Percentiles rank a stretch among this genome's conserved stretches.
Evolutionary conservation across 2,329 filamentous ascomycete genomes (phyloP).

Genomic region (Claviceps paspali): DNA sequence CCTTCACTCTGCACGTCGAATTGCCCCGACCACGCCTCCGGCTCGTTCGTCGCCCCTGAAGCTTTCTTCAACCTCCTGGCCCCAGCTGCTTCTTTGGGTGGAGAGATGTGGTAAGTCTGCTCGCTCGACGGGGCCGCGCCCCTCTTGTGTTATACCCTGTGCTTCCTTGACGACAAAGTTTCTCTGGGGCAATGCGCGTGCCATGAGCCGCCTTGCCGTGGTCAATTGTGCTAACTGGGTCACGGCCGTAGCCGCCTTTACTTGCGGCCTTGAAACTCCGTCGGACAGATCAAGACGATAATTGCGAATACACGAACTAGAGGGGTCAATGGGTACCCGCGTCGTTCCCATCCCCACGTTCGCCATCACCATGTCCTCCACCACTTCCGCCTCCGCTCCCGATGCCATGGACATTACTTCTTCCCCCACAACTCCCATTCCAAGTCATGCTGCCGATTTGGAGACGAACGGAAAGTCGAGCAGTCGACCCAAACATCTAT

Average conservation of each 20-base stretch:
- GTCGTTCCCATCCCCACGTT: constrained; percentile 43
- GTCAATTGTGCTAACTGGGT: constrained; percentile 1
- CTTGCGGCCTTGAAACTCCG: no score
- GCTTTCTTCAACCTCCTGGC: neutral
- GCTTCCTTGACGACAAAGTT: neutral
- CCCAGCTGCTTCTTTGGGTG: neutral
- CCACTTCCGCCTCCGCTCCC: constrained; percentile 40
- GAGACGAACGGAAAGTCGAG: constrained; percentile 21
- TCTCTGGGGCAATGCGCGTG: constrained; percentile 3
- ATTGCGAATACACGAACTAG: neutral
- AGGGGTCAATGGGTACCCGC: constrained; percentile 23
- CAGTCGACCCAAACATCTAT: constrained; percentile 21
- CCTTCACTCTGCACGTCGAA: no score
- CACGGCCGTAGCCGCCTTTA: neutral
- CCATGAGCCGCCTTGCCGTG: neutral
- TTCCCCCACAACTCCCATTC: constrained; percentile 28
- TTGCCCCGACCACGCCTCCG: no score
- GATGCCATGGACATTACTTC: constrained; percentile 49
- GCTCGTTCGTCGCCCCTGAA: neutral
- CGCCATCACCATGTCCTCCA: constrained; percentile 42
- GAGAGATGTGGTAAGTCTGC: neutral
- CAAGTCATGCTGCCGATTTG: constrained; percentile 29
- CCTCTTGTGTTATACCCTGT: no score
- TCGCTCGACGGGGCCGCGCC: no score
- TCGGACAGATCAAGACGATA: neutral